Evolutionary conservation across 2,329 filamentous ascomycete species (phyloP).

Genomic region (Zarea fungicola): DNA sequence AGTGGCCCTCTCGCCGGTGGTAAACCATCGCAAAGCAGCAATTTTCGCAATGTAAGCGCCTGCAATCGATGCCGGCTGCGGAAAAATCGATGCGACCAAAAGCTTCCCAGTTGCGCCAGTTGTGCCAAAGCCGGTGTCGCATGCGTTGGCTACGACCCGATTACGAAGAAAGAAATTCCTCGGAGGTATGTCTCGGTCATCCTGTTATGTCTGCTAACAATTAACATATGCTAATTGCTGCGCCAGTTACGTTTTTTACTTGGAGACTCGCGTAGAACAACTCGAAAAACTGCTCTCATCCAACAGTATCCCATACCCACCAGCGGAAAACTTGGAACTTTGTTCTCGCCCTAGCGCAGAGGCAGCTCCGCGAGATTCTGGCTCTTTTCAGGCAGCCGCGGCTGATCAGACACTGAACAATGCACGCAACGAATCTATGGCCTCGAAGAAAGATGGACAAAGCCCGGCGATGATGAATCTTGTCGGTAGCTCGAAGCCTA

Average conservation of each 20-base stretch:
- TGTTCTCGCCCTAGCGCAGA: conserved; percentile 46
- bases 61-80: conserved; percentile 88
- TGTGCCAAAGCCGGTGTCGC: conserved; percentile 90
- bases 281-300: conserved; percentile 70
- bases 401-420: conserved; percentile 18
- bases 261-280: conserved; percentile 80
- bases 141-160: conserved; percentile 93
- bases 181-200: conserved; percentile 63
- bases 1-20: conserved; percentile 25
- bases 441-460: conserved; percentile 28
- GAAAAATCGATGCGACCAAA: conserved; percentile 94
- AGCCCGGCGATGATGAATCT: conserved; percentile 61
- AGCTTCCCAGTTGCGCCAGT: conserved; percentile 80
- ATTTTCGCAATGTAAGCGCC: conserved; percentile 83
- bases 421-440: conserved; percentile 24
- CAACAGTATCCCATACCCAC: conserved; percentile 66
- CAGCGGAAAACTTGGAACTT: conserved; percentile 64
- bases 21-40: conserved; percentile 55
- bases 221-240: background rate
- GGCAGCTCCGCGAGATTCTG: conserved; percentile 5
- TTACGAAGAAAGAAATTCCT: conserved; percentile 92
- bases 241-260: conserved; percentile 82
- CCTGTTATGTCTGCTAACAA: background rate
- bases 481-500: conserved; percentile 70
- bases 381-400: conserved; percentile 28